These are phyloP conservation scores for Magnusiomyces fungicola DNA, from an alignment of 1,139 yeast genomes.

Conservation along the genomic window DNA sequence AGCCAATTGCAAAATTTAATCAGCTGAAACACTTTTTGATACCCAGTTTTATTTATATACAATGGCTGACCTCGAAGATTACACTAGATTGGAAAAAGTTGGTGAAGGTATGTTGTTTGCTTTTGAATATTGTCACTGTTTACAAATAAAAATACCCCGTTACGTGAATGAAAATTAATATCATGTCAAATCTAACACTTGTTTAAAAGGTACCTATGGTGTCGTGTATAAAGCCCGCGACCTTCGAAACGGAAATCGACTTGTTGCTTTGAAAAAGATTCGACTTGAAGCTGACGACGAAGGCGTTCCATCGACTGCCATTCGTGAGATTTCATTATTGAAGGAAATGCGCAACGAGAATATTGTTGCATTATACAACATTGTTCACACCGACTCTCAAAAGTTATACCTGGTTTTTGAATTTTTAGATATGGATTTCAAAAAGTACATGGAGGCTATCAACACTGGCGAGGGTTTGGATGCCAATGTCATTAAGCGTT, in stretches of 20 bases:
- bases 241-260: constrained; percentile 76
- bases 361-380: constrained; percentile 84
- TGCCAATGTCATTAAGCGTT: constrained; percentile 81
- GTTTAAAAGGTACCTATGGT: constrained; percentile 68
- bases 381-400: constrained; percentile 94
- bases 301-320: constrained; percentile 98
- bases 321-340: constrained; percentile 86
- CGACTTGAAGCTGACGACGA: constrained; percentile 96
- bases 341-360: constrained; percentile 91
- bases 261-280: constrained; percentile 92
- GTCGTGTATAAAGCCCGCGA: constrained; percentile 96
- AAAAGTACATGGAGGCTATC: constrained; percentile 92
- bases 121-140: background rate
- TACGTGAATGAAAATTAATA: no score
- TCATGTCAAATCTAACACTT: no score
- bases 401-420: constrained; percentile 91
- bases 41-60: background rate
- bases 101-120: constrained; percentile 67
- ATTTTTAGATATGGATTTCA: constrained; percentile 86
- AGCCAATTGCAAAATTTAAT: no score
- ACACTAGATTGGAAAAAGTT: constrained; percentile 88
- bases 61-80: constrained; percentile 85
- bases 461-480: constrained; percentile 92
- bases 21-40: background rate
- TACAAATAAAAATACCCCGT: background rate